A percentile compares a stretch with the other conserved stretches of the same genome.
Evolutionary conservation across 2,329 filamentous ascomycete species (phyloP).

Genomic region (Exophiala mesophila): DNA sequence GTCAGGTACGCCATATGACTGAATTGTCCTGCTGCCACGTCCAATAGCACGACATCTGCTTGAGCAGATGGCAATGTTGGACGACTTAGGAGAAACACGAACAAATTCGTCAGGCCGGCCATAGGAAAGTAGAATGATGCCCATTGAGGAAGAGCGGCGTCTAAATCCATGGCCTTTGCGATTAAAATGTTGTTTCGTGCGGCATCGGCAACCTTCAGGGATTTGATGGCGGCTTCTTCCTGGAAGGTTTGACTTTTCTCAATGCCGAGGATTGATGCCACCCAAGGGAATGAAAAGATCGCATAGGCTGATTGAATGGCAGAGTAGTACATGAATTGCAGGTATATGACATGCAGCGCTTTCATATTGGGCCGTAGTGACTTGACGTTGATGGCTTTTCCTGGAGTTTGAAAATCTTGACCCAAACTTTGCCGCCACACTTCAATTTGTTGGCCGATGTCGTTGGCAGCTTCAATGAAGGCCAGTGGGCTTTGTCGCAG

Average conservation of each 20-base stretch:
- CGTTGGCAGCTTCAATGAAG: neutral
- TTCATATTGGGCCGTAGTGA: neutral
- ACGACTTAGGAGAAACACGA: neutral
- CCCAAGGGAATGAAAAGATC: slow-evolving; percentile 4
- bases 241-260: neutral
- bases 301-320: neutral
- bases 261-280: neutral
- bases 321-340: slow-evolving; percentile 3
- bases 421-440: neutral
- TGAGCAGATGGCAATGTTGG: neutral
- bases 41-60: neutral
- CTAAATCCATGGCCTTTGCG: neutral
- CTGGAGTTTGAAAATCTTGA: neutral
- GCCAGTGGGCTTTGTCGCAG: neutral
- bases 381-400: neutral
- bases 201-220: slow-evolving; percentile 1
- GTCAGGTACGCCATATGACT: neutral
- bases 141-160: neutral
- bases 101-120: neutral
- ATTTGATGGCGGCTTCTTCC: neutral
- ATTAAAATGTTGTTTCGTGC: slow-evolving; percentile 2
- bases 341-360: slow-evolving; percentile 1
- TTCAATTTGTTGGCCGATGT: neutral
- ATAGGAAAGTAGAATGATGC: neutral
- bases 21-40: neutral